Percentiles rank a stretch among this genome's conserved stretches.
These are phyloP conservation scores for Primulina huaijiensis DNA, from an alignment of 257 asterid species.

Conservation along the genomic window DNA sequence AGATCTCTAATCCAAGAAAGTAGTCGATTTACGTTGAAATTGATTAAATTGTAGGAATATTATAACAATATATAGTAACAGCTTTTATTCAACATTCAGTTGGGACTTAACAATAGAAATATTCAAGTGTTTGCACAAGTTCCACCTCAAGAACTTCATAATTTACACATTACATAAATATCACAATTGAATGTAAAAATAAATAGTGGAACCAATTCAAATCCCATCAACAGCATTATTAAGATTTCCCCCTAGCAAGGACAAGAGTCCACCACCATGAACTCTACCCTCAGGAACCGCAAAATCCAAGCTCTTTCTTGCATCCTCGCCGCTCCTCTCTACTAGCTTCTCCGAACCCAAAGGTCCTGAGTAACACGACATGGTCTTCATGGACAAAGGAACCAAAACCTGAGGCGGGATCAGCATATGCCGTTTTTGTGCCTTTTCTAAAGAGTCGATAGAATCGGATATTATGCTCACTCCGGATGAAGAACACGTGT, in stretches of 20 bases:
- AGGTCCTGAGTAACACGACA: slow-evolving; percentile 36
- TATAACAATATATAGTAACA: slow-evolving; percentile 8
- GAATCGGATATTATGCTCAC: slow-evolving; percentile 59
- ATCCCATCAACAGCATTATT: slow-evolving; percentile 45
- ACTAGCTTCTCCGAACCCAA: slow-evolving; percentile 38
- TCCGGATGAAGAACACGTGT: slow-evolving; percentile 46
- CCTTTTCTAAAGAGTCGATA: slow-evolving; percentile 37
- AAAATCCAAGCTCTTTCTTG: slow-evolving; percentile 33
- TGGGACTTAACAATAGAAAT: slow-evolving; percentile 21
- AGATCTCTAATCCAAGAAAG: too few relatives aligned
- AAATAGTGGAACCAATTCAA: slow-evolving; percentile 22
- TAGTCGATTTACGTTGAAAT: too few relatives aligned
- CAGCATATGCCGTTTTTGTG: slow-evolving; percentile 49
- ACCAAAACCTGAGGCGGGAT: slow-evolving; percentile 84
- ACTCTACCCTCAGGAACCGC: slow-evolving; percentile 81
- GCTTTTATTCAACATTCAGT: slow-evolving; percentile 25
- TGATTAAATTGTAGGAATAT: neutral
- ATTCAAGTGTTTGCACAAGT: slow-evolving; percentile 23
- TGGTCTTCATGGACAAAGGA: slow-evolving; percentile 81
- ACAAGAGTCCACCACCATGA: slow-evolving; percentile 91
- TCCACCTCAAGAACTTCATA: slow-evolving; percentile 22
- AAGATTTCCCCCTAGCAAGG: slow-evolving; percentile 71
- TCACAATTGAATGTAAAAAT: slow-evolving; percentile 5
- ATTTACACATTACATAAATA: slow-evolving; percentile 16
- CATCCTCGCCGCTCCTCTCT: slow-evolving; percentile 40